A percentile compares a stretch with the other conserved stretches of the same genome.
Evolutionary conservation across 176 grass and related monocot genomes (phyloP).

Genomic region (Microstegium vimineum): DNA sequence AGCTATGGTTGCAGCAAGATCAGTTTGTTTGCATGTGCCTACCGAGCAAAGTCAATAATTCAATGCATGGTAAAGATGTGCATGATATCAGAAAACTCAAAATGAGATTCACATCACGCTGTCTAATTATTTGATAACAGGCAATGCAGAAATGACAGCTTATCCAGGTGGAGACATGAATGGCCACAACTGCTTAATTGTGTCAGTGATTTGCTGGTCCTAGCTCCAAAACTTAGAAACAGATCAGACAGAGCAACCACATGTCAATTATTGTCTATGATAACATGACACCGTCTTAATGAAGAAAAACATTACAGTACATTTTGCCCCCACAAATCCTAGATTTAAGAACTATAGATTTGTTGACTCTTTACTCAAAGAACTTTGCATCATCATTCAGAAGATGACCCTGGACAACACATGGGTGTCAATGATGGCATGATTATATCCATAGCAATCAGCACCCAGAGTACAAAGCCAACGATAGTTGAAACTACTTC

Average conservation of each 20-base stretch:
- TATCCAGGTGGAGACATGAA: constrained; percentile 32
- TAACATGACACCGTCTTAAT: constrained; percentile 13
- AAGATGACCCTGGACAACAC: constrained; percentile 17
- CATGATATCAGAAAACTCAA: neutral
- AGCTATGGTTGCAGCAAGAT: constrained; percentile 60
- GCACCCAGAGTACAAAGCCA: neutral
- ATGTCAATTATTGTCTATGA: constrained; percentile 13
- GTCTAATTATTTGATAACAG: constrained; percentile 19
- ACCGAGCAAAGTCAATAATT: constrained; percentile 9
- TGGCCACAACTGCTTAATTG: neutral
- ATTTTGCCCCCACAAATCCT: constrained; percentile 25
- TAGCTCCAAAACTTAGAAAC: constrained; percentile 19
- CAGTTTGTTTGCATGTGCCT: constrained; percentile 40
- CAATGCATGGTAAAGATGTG: neutral
- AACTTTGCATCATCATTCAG: constrained; percentile 19
- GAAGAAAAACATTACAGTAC: neutral
- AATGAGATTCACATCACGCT: neutral
- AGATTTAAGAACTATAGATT: constrained; percentile 4
- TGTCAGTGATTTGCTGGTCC: constrained; percentile 13
- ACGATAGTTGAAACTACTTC: neutral
- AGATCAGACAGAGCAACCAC: constrained; percentile 17
- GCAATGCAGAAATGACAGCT: constrained; percentile 17
- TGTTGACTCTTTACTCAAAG: constrained; percentile 16
- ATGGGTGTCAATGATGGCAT: constrained; percentile 24
- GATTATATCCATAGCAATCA: constrained; percentile 15